Conservation (phyloP, 495 filamentous ascomycete species). For the Podospora pseudocomata region DNA sequence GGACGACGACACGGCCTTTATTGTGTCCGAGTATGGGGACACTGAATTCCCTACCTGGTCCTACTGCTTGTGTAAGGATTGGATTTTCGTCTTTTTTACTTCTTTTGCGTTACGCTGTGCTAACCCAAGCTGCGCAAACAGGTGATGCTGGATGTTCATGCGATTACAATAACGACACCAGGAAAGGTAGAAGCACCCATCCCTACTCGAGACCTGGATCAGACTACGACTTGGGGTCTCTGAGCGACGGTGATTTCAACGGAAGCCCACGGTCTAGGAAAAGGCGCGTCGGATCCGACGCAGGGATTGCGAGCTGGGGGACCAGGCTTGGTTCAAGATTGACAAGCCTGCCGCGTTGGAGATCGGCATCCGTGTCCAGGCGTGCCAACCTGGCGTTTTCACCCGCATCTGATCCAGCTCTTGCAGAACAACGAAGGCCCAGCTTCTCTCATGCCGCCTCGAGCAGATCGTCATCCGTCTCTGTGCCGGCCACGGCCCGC, state of each 20-base stretch:
- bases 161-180: conserved; percentile 36
- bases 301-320: conserved; percentile 59
- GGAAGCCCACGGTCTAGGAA: conserved; percentile 51
- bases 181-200: conserved; percentile 36
- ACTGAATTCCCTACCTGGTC: conserved; percentile 37
- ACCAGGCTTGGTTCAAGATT: conserved; percentile 67
- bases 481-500: conserved; percentile 47
- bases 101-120: background rate
- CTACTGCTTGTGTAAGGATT: conserved; percentile 51
- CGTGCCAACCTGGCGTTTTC: conserved; percentile 46
- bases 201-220: conserved; percentile 33
- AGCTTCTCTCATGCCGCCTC: conserved; percentile 51
- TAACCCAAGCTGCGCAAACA: conserved; percentile 17
- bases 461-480: conserved; percentile 65
- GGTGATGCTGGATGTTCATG: conserved; percentile 48
- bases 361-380: conserved; percentile 55
- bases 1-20: conserved; percentile 54
- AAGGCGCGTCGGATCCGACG: conserved; percentile 59
- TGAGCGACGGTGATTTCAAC: conserved; percentile 58
- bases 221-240: conserved; percentile 60
- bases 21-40: conserved; percentile 29
- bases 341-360: conserved; percentile 67
- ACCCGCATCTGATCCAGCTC: conserved; percentile 46
- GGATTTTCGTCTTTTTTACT: background rate
- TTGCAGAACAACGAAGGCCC: conserved; percentile 36